Conservation (phyloP, 352 stramenopile species). For the Blastocystis sp. region DNA sequence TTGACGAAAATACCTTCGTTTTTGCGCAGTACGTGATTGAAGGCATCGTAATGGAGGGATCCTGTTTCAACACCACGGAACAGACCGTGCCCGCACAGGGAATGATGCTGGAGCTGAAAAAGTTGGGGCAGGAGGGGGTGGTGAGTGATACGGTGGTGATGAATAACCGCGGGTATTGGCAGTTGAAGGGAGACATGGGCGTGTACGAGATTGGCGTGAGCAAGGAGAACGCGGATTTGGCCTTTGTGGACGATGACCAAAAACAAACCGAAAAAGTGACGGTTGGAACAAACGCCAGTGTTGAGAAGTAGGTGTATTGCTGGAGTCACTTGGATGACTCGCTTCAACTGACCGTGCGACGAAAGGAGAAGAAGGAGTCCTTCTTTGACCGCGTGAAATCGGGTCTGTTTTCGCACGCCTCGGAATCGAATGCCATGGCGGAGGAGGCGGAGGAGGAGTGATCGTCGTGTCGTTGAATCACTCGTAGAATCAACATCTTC, state of each 20-base stretch:
- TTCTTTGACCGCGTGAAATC: slow-evolving; percentile 35
- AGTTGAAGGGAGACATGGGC: slow-evolving; percentile 91
- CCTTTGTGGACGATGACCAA: slow-evolving; percentile 76
- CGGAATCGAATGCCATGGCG: background rate
- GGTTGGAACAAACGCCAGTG: background rate
- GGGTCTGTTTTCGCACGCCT: slow-evolving; percentile 19
- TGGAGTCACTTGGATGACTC: slow-evolving; percentile 51
- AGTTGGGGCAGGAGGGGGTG: background rate
- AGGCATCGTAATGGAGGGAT: slow-evolving; percentile 27
- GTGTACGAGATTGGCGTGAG: slow-evolving; percentile 88
- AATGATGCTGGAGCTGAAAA: slow-evolving; percentile 81
- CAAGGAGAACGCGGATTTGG: slow-evolving; percentile 76
- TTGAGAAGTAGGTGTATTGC: background rate
- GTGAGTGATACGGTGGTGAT: slow-evolving; percentile 92
- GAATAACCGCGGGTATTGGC: slow-evolving; percentile 98
- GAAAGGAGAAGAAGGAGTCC: background rate
- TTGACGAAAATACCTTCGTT: slow-evolving; percentile 57
- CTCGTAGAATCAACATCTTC: slow-evolving; percentile 89
- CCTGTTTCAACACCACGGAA: slow-evolving; percentile 1
- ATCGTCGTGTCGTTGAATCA: slow-evolving; percentile 1
- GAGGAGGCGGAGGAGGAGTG: slow-evolving; percentile 56
- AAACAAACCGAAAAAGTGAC: background rate
- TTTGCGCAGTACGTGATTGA: slow-evolving; percentile 52
- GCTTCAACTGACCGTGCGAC: background rate
- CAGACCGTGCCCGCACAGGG: slow-evolving; percentile 78